Evolutionary conservation across 331 rosid species (phyloP), one percentile per base, ranked within the genome.

Genomic region (Dryas integrifolia): DNA sequence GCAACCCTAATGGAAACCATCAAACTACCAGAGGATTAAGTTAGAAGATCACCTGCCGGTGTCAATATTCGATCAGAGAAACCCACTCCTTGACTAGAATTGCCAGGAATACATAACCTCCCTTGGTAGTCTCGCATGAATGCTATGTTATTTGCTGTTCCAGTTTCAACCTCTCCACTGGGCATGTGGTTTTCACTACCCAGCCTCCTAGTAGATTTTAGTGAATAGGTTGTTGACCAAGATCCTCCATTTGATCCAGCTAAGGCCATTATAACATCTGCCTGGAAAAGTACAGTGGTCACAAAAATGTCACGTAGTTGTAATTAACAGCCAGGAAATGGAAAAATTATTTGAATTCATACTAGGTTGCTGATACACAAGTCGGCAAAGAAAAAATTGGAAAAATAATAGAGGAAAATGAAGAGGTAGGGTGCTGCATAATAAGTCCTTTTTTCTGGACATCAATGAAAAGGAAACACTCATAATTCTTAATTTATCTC

Each of bases 211-310:
- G 81, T 52, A 61, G 96, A 80, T 79, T 94, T 94, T 58, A 85
- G 88, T 0, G 92, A 90, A 82, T 80, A 88, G 65, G 88, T 84
- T 16, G 98, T 89, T 59, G 98, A 94, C 97, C 98, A 94, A 64
- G 97, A 94, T 61, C 96, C 98, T 64, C 98, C 98, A 47, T 91
- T 94, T 78, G 98, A 94, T 58, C 97, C 98, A 10, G 98, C 98
- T 62, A 94, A 85, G 79, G 96, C 88, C 97, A 94, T 91, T 88
- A 94, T 91, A 67, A 94, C 85, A 62, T 94, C 98, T 67, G 96
- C 97, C 98, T 94, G 96, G 60, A 70, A 80, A 77, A 69, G 82
- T 57, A 71, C 53, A 64, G 43, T 67, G 56, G 43, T 64, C 76
- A 69, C 65, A 48, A 74, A 3, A 57, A 73, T 24, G 71, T 72